Evolutionary conservation across 83 land plant species (phyloP).

Genomic region (Picea abies): DNA sequence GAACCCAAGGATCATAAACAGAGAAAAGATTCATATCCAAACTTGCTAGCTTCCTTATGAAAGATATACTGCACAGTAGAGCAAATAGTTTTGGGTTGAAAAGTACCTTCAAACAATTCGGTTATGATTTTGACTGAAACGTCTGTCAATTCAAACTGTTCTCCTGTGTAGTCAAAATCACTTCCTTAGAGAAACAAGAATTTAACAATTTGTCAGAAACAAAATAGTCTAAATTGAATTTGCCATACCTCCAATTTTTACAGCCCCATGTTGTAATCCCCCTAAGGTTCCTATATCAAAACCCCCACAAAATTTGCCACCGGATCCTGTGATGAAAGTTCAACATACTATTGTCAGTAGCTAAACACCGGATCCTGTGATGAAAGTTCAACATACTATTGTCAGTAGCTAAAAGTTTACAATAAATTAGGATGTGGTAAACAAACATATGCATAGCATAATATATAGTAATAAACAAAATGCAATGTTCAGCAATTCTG

Average conservation of each 20-base stretch:
- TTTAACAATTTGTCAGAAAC: neutral
- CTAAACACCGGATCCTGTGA: conserved; percentile 31
- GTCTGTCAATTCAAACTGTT: conserved; percentile 43
- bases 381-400: neutral
- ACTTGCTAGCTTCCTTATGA: neutral
- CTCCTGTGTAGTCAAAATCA: conserved; percentile 29
- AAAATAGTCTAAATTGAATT: conserved; percentile 14
- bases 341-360: neutral
- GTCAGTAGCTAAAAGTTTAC: conserved; percentile 7
- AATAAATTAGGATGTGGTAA: neutral
- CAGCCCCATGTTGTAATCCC: conserved; percentile 44
- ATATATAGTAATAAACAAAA: neutral
- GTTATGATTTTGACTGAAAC: conserved; percentile 65
- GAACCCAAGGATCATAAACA: neutral
- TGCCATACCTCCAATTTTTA: conserved; percentile 4
- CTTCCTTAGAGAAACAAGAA: neutral
- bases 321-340: conserved; percentile 49
- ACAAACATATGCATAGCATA: neutral
- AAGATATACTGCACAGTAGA: neutral
- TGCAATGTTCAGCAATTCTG: conserved; percentile 3
- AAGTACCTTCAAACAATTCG: conserved; percentile 72
- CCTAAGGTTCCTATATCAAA: conserved; percentile 78
- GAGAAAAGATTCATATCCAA: neutral
- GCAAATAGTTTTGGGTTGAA: neutral
- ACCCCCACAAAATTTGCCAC: conserved; percentile 95